phyloP scores from a whole-genome alignment of 176 grass and related monocot genomes.

The Chrysopogon serrulatus region DNA sequence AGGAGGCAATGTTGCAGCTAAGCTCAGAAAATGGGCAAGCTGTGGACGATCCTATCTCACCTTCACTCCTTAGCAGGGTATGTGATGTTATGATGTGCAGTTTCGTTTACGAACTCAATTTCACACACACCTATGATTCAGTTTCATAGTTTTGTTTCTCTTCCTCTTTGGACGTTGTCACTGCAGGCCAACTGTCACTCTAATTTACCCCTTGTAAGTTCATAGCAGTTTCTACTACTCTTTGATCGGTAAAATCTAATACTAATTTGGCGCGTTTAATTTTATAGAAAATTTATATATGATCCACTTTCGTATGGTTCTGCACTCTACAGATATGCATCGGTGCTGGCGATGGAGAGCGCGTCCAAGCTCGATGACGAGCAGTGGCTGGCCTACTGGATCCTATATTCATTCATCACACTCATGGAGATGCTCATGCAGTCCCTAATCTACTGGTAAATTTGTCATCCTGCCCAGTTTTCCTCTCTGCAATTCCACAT shows the following conservation, averaged over 20 bases:
- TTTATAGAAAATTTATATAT: not conserved
- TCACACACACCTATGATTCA: not conserved
- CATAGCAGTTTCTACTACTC: not conserved
- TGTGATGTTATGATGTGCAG: not conserved
- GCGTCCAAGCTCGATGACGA: slow-evolving; percentile 42
- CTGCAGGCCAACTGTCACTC: slow-evolving; percentile 47
- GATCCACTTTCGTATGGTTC: not conserved
- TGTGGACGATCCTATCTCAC: slow-evolving; percentile 33
- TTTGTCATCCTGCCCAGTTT: not conserved
- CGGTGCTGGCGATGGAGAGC: slow-evolving; percentile 47
- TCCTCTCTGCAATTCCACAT: not conserved
- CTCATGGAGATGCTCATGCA: slow-evolving; percentile 43
- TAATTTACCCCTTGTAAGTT: slow-evolving; percentile 63
- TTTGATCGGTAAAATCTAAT: not conserved
- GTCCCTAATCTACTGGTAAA: slow-evolving; percentile 50
- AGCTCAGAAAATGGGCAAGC: slow-evolving; percentile 32
- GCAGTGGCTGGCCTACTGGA: slow-evolving; percentile 59
- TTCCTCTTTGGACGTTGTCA: not conserved
- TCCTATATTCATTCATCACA: slow-evolving; percentile 62
- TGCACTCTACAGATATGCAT: slow-evolving; percentile 26
- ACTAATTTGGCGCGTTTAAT: not conserved
- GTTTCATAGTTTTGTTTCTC: too few relatives aligned
- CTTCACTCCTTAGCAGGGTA: slow-evolving; percentile 59
- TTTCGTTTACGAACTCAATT: not conserved
- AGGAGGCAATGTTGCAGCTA: not conserved